Conservation (phyloP, 2,329 filamentous ascomycete species). For the Cercospora citrullina region DNA sequence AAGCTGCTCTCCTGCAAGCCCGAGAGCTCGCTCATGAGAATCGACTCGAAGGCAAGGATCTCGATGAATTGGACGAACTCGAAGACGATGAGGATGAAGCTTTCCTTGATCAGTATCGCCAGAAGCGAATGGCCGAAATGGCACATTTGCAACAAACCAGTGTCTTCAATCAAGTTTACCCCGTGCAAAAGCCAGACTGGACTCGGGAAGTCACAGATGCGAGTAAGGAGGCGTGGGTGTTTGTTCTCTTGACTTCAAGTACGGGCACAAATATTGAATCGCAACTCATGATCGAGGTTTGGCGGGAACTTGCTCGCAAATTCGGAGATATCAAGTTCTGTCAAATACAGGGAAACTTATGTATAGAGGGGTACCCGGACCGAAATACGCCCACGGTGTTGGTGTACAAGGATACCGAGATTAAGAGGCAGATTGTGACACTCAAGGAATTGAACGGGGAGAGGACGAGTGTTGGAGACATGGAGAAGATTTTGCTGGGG, state of each 20-base stretch:
- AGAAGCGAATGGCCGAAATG: constrained; percentile 84
- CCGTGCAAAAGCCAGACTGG: constrained; percentile 92
- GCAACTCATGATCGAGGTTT: constrained; percentile 77
- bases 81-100: constrained; percentile 95
- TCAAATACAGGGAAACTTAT: constrained; percentile 87
- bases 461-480: constrained; percentile 62
- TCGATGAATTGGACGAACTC: constrained; percentile 89
- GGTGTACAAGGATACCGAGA: constrained; percentile 89
- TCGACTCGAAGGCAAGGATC: constrained; percentile 85
- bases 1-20: constrained; percentile 87
- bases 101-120: constrained; percentile 82
- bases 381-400: constrained; percentile 91
- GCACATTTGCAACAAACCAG: constrained; percentile 72
- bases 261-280: constrained; percentile 82
- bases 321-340: constrained; percentile 98
- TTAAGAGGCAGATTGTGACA: constrained; percentile 89
- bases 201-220: constrained; percentile 87
- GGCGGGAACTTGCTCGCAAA: constrained; percentile 77
- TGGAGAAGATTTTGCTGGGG: constrained; percentile 79
- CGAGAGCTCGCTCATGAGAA: constrained; percentile 85
- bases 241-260: constrained; percentile 81
- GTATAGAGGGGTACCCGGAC: constrained; percentile 95
- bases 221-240: constrained; percentile 64
- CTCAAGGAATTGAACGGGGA: constrained; percentile 74
- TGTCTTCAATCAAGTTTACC: constrained; percentile 87